A percentile compares a stretch with the other conserved stretches of the same genome.
These are phyloP conservation scores for Suillus subalutaceus DNA, from an alignment of 768 basidiomycete species.

Conservation along the genomic window DNA sequence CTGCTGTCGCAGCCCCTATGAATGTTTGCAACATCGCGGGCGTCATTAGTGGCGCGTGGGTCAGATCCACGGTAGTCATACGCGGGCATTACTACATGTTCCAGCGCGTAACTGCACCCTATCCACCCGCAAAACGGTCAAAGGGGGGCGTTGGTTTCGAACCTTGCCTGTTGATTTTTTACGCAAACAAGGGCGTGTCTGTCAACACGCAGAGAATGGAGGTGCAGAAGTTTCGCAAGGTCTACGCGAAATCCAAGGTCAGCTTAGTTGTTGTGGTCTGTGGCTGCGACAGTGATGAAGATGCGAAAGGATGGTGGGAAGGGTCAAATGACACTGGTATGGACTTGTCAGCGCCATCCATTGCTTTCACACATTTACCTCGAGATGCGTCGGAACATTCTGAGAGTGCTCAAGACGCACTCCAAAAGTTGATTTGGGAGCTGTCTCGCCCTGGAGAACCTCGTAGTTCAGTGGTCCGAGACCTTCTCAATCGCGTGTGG, in stretches of 20 bases:
- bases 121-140: slow-evolving; percentile 4
- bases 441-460: slow-evolving; percentile 1
- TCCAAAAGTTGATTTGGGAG: slow-evolving; percentile 7
- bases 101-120: slow-evolving; percentile 11
- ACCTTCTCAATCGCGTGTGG: slow-evolving; percentile 4
- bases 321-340: background rate
- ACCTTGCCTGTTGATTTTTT: slow-evolving; percentile 13
- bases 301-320: slow-evolving; percentile 15
- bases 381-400: background rate
- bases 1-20: slow-evolving; percentile 3
- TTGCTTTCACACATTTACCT: slow-evolving; percentile 2
- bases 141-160: slow-evolving; percentile 6
- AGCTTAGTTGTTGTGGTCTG: slow-evolving; percentile 10
- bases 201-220: slow-evolving; percentile 3
- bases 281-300: slow-evolving; percentile 10
- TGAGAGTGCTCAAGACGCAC: background rate
- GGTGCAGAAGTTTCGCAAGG: slow-evolving; percentile 7
- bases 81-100: slow-evolving; percentile 12
- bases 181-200: slow-evolving; percentile 5
- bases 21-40: slow-evolving; percentile 9
- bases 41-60: slow-evolving; percentile 6
- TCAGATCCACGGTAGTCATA: slow-evolving; percentile 7
- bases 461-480: background rate
- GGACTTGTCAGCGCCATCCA: background rate
- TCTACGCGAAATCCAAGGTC: slow-evolving; percentile 10